Conservation (phyloP, 352 stramenopile species). For the Phytophthora parvispora region DNA sequence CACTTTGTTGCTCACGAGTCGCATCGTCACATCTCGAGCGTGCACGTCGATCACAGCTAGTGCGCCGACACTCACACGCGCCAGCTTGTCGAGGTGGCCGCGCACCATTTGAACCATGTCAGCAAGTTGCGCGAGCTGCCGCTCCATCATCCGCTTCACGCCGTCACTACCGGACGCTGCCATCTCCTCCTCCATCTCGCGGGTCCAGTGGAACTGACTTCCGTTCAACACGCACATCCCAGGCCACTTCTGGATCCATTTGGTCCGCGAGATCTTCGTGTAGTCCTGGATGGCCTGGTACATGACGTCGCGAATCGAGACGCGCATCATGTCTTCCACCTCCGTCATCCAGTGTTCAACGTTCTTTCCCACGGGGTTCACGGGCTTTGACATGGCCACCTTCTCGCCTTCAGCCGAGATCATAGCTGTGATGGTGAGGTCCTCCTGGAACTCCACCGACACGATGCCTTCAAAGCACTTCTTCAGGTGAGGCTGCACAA, state of each 20-base stretch:
- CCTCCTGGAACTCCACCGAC: conserved; percentile 92
- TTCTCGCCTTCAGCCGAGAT: conserved; percentile 93
- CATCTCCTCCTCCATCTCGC: conserved; percentile 94
- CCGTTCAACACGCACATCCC: conserved; percentile 96
- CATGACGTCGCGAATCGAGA: conserved; percentile 94
- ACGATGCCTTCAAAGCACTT: conserved; percentile 98
- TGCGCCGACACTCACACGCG: conserved; percentile 93
- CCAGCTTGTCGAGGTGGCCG: conserved; percentile 90
- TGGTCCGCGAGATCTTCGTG: conserved; percentile 86
- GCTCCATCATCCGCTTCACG: conserved; percentile 93
- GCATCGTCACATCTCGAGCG: conserved; percentile 93
- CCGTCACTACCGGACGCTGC: conserved; percentile 81
- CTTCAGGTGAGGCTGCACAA: conserved; percentile 96
- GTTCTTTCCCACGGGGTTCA: conserved; percentile 96
- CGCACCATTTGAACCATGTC: conserved; percentile 97
- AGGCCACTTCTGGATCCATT: conserved; percentile 97
- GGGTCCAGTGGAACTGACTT: conserved; percentile 96
- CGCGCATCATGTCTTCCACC: conserved; percentile 94
- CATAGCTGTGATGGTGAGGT: conserved; percentile 94
- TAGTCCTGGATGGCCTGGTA: conserved; percentile 95
- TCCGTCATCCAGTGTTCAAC: conserved; percentile 98
- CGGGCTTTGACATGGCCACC: conserved; percentile 82
- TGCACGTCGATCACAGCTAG: conserved; percentile 97
- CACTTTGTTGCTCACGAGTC: conserved; percentile 88
- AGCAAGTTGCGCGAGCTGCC: conserved; percentile 91